Conservation (phyloP, 352 stramenopile genomes). For the Blastocystis sp. region DNA sequence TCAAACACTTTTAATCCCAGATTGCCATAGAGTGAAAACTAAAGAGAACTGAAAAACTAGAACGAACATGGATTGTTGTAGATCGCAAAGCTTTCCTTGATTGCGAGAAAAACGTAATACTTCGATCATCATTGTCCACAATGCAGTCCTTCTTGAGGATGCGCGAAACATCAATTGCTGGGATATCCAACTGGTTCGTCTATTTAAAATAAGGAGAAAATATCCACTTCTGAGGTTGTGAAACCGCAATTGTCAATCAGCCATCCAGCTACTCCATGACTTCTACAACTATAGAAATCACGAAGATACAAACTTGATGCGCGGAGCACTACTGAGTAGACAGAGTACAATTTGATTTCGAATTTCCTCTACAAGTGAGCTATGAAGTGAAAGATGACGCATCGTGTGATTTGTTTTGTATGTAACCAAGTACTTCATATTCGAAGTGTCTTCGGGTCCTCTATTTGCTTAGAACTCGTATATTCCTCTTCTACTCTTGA, state of each 20-base stretch:
- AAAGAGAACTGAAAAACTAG: not conserved
- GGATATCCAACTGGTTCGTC: not conserved
- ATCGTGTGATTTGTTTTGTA: constrained; percentile 1
- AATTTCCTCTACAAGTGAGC: not conserved
- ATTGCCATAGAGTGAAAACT: constrained; percentile 39
- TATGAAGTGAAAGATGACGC: not conserved
- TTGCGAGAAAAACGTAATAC: not conserved
- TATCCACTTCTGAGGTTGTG: not conserved
- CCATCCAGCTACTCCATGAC: not conserved
- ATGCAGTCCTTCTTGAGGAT: not conserved
- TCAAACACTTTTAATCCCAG: constrained; percentile 42
- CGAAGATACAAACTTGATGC: not conserved
- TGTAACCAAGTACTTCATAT: not conserved
- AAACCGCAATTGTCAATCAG: constrained; percentile 56
- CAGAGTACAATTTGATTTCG: constrained; percentile 19
- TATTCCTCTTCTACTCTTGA: not conserved
- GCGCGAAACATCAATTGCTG: not conserved
- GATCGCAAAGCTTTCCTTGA: not conserved
- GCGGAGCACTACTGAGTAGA: constrained; percentile 13
- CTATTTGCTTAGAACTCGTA: not conserved
- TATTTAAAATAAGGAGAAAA: not conserved
- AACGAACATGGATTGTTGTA: not conserved
- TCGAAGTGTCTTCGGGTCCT: not conserved
- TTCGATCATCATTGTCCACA: not conserved
- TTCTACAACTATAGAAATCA: not conserved